Base-by-base conservation (phyloP, 2,329 filamentous ascomycete species). In the Colletotrichum abscissum region DNA sequence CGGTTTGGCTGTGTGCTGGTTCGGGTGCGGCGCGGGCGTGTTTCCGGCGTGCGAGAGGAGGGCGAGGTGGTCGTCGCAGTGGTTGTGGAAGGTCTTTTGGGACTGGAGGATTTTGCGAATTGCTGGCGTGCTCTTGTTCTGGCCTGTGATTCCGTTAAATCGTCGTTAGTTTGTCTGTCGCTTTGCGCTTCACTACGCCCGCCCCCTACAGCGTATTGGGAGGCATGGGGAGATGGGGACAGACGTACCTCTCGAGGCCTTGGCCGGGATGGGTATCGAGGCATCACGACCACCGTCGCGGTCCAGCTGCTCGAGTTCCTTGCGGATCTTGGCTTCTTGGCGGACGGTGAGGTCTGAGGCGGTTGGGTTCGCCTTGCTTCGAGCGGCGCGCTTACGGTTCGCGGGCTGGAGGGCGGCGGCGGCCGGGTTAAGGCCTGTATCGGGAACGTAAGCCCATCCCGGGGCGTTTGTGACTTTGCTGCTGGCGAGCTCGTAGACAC, bases 381-480 rank as follows among this genome's bases (percentile, higher is more conserved):
- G 89, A 24, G 90, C 89, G 35, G 90, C 92, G 78, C 95, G 93
- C 84, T 97, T 97, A 75, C 93, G 89, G 86, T 88, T 89, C 76
- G 85, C 83, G 72, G 85, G 87, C 74, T 82, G 83, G 75, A 86
- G 83, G 73, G 87, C 87, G 63, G 85, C 81, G 76, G 88, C 88
- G 11, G 90, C 87, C 14, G 89, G 87, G 68, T 90, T 88, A 69
- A 89, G 87, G 55, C 82, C 88, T 80, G 89, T 92, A 80, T 98
- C 94, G 35, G 95, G 92, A 1, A 98, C 94, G 81, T 98, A 98
- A 14, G 95, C 95, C 93, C 95, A 98, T 79, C 96, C 96, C 1
- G 96, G 95, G 1, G 94, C 93, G 57, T 89, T 86, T 57, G 90
- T 90, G 19, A 91, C 91, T 74, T 91, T 91, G 33, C 91, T 86